Evolutionary conservation across 768 basidiomycete genomes (phyloP), one percentile per base, ranked within the genome.

Genomic region (Lactarius hengduanensis): DNA sequence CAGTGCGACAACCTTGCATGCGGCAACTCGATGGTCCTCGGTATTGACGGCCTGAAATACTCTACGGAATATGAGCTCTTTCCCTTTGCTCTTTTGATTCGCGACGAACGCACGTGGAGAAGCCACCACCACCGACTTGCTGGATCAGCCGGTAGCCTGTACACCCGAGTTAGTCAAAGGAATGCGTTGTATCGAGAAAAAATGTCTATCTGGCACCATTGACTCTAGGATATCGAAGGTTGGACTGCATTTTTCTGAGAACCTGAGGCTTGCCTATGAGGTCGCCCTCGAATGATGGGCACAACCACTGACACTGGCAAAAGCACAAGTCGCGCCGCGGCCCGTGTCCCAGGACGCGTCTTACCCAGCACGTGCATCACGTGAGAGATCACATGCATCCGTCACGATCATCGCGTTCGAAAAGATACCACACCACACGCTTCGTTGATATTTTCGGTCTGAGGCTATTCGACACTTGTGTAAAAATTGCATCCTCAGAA

Each of bases 71-170:
- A 18, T 61, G 41, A 67, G 64, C 13, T 16, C 13, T 8, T 57
- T 16, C 30, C 7, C 10, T 15, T 43, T 16, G 15, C 10, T 28
- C 22, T 13, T 40, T 36, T 20, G 3, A 55, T 57, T 28, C 36
- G 41, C 8, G 30, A 57, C 58, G 30, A 64, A 61, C 58, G 61
- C 57, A 92, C 94, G 81, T 89, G 56, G 94, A 91, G 76, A 95
- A 96, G 16, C 90, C 92, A 22, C 94, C 94, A 2, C 92, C 91
- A 9, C 94, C 94, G 53, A 96, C 89, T 75, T 89, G 84, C 68
- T 90, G 80, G 3, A 90, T 78, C 16, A 95, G 80, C 30, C 86
- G 78, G 74, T 83, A 94, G 22, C 92, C 92, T 66, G 56, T 89
- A 3, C 18, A 62, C 30, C 34, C 40, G 43, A 22, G 18, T 64